Base-by-base conservation (phyloP, 2,329 filamentous ascomycete species). In the Fusarium incarnatum region DNA sequence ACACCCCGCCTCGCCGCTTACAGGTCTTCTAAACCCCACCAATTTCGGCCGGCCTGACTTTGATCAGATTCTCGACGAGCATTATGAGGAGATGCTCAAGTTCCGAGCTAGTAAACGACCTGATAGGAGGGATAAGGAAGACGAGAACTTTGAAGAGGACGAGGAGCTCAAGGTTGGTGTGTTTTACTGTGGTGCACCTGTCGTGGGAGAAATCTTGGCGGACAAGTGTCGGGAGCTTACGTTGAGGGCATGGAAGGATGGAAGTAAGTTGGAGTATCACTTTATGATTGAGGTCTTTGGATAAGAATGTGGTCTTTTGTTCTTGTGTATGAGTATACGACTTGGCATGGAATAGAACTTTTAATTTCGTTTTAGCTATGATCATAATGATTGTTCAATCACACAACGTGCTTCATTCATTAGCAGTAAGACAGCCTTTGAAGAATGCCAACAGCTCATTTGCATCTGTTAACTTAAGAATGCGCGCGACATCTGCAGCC, bases 241-340 rank as follows among this genome's bases (percentile, higher is more conserved):
- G 12, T 79, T 83, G 2, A 81, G 85, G 65, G 86, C 84, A 1
- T 79, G 84, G 30, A 77, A 82, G n/a, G 85, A 87, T 67, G 84
- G 82, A 18, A 83, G 81, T 50, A 84, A 82, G 71, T 80, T 89
- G 32, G 80, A 86, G 72, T 88, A 88, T 74, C 80, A 85, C 56
- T 88, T 88, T 56, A 85, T 87, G 81, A 86, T 86, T 58, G 86
- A 88, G 69, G 85, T 88, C 0, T 88, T 88, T 78, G 84, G 82
- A 5, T 85, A 12, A 42, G 12, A 6, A 6, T 18, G 13, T 0
- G 6, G 4, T 11, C 1, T 11, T 27, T 11, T 37, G 13, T 47
- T 56, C 5, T 18, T 12, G 8, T 27, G 5, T 5, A 32, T 23
- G 5, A 40, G 11, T 23, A 45, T 10, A 57, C 15, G 34, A 49